Percentiles rank a stretch among this genome's conserved stretches.
These are phyloP conservation scores for Dactylellina sp. DNA, from an alignment of 2,329 filamentous ascomycete species.

Conservation along the genomic window DNA sequence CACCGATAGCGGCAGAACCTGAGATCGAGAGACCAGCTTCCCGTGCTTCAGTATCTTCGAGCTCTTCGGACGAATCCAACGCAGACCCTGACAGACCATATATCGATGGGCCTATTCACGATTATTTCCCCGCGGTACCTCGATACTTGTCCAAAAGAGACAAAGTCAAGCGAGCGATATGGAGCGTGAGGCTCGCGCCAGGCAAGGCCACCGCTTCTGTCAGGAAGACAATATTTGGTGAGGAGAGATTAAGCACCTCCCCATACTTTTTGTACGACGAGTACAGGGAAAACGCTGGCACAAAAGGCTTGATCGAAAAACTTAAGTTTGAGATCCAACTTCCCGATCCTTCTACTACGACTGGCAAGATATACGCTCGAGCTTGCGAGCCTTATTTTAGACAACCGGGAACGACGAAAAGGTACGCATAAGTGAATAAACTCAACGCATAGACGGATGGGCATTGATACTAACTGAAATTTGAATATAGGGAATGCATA, in stretches of 20 bases:
- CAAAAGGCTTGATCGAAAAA: conserved; percentile 45
- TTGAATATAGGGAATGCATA: conserved; percentile 34
- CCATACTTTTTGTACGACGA: conserved; percentile 52
- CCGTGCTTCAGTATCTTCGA: conserved; percentile 23
- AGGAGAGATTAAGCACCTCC: conserved; percentile 34
- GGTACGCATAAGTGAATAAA: conserved; percentile 14
- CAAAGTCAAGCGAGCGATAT: conserved; percentile 42
- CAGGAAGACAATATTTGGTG: conserved; percentile 41
- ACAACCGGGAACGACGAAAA: conserved; percentile 37
- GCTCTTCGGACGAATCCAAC: conserved; percentile 32
- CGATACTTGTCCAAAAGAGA: conserved; percentile 35
- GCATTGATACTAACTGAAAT: conserved; percentile 3
- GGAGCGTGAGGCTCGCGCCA: conserved; percentile 37
- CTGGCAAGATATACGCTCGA: conserved; percentile 47
- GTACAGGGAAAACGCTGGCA: conserved; percentile 20
- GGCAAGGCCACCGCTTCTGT: conserved; percentile 41
- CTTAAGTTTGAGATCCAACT: conserved; percentile 37
- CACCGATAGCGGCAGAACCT: conserved; percentile 13
- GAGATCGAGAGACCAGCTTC: conserved; percentile 34
- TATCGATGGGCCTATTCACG: conserved; percentile 26
- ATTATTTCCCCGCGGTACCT: conserved; percentile 15
- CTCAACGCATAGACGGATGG: too few species aligned
- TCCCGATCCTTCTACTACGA: conserved; percentile 24
- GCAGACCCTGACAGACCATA: conserved; percentile 25
- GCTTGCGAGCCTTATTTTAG: conserved; percentile 50